phyloP scores from a whole-genome alignment of 129 eudicot genomes.

The Cynara cardunculus region DNA sequence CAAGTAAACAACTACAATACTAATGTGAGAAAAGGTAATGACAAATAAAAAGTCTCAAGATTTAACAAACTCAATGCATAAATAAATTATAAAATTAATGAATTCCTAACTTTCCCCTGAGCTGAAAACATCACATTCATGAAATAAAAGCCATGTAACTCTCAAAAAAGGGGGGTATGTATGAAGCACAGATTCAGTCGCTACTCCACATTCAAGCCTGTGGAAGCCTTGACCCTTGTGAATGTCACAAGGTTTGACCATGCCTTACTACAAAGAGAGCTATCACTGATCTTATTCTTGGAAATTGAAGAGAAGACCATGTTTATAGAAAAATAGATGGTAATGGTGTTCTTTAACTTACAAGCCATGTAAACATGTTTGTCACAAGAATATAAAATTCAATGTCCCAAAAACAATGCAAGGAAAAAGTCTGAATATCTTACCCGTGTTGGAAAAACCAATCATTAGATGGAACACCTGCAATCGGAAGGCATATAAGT shows the following conservation, averaged over 20 bases:
- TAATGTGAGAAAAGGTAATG: neutral
- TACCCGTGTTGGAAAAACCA: constrained; percentile 83
- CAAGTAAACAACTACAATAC: neutral
- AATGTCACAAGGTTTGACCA: neutral
- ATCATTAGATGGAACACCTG: constrained; percentile 93
- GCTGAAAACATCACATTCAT: neutral
- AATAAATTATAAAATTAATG: neutral
- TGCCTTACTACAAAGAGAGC: neutral
- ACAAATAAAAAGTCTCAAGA: neutral
- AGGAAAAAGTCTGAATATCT: constrained; percentile 14
- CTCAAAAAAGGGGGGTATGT: neutral
- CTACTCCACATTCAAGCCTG: neutral
- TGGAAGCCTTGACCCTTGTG: neutral
- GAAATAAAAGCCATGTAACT: neutral
- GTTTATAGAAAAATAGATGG: neutral
- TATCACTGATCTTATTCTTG: neutral
- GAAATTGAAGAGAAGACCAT: neutral
- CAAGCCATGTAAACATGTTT: neutral
- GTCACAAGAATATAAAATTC: neutral
- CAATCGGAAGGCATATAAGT: constrained; percentile 12
- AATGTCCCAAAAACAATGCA: neutral
- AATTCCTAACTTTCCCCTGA: neutral
- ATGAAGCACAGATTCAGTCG: neutral
- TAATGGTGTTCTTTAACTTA: neutral
- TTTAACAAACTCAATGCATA: neutral